These are phyloP conservation scores for Aspergillus quadricinctus DNA, from an alignment of 2,329 filamentous ascomycete species.

Conservation along the genomic window DNA sequence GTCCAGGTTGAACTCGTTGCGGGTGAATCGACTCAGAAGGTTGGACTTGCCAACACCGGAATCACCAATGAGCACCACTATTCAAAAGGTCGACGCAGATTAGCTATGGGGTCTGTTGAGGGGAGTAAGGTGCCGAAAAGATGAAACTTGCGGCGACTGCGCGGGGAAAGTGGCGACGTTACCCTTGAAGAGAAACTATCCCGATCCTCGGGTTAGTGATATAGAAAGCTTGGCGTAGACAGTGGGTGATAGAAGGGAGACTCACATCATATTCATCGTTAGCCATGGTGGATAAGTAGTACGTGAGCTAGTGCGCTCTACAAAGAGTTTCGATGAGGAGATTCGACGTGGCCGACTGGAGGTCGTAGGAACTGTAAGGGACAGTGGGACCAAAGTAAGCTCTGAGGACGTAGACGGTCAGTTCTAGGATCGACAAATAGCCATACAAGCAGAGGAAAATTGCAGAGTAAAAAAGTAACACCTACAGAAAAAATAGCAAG, in stretches of 20 bases:
- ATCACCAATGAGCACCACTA: constrained; percentile 98
- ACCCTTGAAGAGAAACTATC: constrained; percentile 99
- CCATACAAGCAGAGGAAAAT: not conserved
- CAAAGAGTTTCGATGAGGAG: constrained; percentile 18
- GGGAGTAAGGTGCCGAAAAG: constrained; percentile 12
- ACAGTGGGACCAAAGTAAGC: constrained; percentile 11
- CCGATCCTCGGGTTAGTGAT: constrained; percentile 15
- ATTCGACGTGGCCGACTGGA: constrained; percentile 19
- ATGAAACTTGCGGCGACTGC: constrained; percentile 15
- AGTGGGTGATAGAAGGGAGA: constrained; percentile 12
- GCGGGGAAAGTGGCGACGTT: constrained; percentile 29
- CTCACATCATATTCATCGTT: constrained; percentile 99
- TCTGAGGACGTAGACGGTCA: constrained; percentile 12
- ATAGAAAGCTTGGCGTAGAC: not conserved
- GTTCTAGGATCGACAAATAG: not conserved
- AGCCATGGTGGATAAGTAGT: constrained; percentile 62
- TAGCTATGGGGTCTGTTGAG: constrained; percentile 10
- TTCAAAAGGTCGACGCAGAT: constrained; percentile 15
- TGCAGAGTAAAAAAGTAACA: not conserved
- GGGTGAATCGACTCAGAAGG: constrained; percentile 97
- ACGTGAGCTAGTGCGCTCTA: constrained; percentile 19
- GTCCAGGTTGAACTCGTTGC: constrained; percentile 99
- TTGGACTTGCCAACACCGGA: constrained; percentile 99
- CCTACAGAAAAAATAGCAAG: constrained; percentile 4
- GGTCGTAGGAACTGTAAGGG: constrained; percentile 9